These are phyloP conservation scores for Alternaria postmessia DNA, from an alignment of 2,329 filamentous ascomycete species.

Conservation along the genomic window DNA sequence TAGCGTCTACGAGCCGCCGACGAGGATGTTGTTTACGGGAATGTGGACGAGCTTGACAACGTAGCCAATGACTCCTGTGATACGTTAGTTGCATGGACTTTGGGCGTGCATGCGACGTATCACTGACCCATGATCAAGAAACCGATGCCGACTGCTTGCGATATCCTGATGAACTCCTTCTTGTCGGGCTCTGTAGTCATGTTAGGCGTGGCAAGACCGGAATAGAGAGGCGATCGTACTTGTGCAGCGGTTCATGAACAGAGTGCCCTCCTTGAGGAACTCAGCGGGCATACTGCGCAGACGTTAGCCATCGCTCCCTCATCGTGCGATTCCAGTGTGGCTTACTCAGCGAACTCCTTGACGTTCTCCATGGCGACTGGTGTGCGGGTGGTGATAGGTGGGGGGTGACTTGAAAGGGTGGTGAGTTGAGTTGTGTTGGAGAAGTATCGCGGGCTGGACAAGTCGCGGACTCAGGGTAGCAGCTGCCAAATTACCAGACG, in stretches of 20 bases:
- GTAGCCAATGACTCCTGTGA: conserved; percentile 58
- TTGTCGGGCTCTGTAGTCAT: conserved; percentile 53
- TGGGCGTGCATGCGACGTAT: neutral
- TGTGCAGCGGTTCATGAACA: conserved; percentile 60
- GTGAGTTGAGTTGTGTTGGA: neutral
- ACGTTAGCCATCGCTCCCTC: conserved; percentile 28
- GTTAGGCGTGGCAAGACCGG: conserved; percentile 27
- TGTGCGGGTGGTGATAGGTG: conserved; percentile 5
- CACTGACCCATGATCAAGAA: conserved; percentile 60
- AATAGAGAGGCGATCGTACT: conserved; percentile 34
- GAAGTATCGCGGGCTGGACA: conserved; percentile 15
- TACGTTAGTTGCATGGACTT: conserved; percentile 3
- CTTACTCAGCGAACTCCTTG: conserved; percentile 71
- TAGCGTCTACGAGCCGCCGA: conserved; percentile 50
- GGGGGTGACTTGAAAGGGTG: conserved; percentile 7
- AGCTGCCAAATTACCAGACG: conserved; percentile 27
- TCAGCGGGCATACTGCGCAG: conserved; percentile 48
- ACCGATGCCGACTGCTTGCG: conserved; percentile 61
- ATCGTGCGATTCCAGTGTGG: conserved; percentile 1
- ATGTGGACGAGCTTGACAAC: conserved; percentile 63
- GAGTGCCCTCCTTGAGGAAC: conserved; percentile 58
- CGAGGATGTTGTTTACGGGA: conserved; percentile 63
- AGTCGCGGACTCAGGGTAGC: conserved; percentile 29
- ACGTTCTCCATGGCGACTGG: conserved; percentile 69
- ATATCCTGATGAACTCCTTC: conserved; percentile 56